Base-by-base conservation (phyloP, 805 yeast genomes). In the Kodamaea laetipori region DNA sequence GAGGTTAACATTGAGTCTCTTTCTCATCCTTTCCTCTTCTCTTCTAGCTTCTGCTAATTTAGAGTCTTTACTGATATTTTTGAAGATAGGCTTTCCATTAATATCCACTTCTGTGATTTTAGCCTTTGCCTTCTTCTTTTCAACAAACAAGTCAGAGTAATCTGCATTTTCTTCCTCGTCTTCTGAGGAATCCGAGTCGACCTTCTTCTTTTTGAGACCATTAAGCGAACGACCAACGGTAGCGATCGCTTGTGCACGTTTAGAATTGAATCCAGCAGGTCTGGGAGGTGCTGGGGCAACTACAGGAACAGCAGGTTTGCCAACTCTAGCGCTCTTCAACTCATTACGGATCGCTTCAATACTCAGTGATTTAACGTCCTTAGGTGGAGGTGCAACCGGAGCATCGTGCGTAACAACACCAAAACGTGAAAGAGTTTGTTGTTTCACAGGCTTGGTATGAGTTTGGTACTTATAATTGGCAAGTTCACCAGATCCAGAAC, bases 1-100 rank as follows among this genome's bases (percentile, higher is more conserved):
- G 58, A 89, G 64, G 55, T 84, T 87, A 9, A 90, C 90, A 55
- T 84, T 82, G 42, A 92, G 68, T 51, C 98, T 75, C 50, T 77
- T 69, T 51, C 95, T 77, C 90, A 89, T 87, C 42, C 82, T 69
- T 47, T 84, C 84, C 58, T 85, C 90, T 30, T 83, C 92, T 26
- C 70, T 69, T 11, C 76, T 64, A 8, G 64, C 63, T 13, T 54
- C 51, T 43, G 66, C 66, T 21, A 70, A 56, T 39, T 64, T 70
- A 4, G 50, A 45, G 8, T 37, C 39, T 15, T 27, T 40, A 8
- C 56, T 51, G n/a, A 12, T 25, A 3, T 47, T 28, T 31, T 52
- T 64, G 4, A 50, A 37, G 5, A 69, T 42, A 3, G 72, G 73
- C 27, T 58, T 64, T 0, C 80, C 81, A 43, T 71, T 55, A 6